These are phyloP conservation scores for Elaeagnus macrophylla DNA, from an alignment of 306 rosid species.

Conservation along the genomic window DNA sequence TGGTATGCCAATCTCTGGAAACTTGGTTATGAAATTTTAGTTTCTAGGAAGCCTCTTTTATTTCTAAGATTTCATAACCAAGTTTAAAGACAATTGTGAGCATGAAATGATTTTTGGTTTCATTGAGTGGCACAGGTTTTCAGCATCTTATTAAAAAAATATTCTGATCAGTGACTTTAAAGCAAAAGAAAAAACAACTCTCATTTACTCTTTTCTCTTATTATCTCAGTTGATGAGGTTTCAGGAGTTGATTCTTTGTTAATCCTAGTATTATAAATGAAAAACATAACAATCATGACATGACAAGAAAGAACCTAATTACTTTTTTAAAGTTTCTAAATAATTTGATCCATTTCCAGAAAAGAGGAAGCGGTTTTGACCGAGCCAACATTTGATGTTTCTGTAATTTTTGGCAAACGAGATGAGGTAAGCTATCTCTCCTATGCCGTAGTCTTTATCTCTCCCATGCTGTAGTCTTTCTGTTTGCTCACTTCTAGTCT, in stretches of 20 bases:
- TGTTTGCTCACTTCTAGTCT: constrained; percentile 1
- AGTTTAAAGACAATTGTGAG: too few relatives aligned
- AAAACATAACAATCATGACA: neutral
- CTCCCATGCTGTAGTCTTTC: neutral
- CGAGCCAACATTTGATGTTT: constrained; percentile 70
- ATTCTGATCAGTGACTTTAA: neutral
- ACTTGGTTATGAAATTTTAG: too few relatives aligned
- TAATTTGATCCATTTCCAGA: constrained; percentile 24
- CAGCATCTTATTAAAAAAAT: too few relatives aligned
- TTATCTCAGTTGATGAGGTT: too few relatives aligned
- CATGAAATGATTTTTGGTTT: too few relatives aligned
- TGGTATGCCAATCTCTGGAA: too few relatives aligned
- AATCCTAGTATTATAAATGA: too few relatives aligned
- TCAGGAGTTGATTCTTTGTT: neutral
- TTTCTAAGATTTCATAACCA: too few relatives aligned
- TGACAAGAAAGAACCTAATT: neutral
- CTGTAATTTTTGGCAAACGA: constrained; percentile 83
- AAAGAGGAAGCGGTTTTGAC: constrained; percentile 79
- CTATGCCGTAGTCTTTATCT: too few relatives aligned
- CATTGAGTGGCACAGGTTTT: too few relatives aligned
- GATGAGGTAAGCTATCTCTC: constrained; percentile 56
- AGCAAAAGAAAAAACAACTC: neutral
- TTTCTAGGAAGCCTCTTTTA: too few relatives aligned
- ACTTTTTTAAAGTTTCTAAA: neutral
- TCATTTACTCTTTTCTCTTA: neutral